Evolutionary conservation across 306 rosid genomes (phyloP).

Genomic region (Acacia confusa): DNA sequence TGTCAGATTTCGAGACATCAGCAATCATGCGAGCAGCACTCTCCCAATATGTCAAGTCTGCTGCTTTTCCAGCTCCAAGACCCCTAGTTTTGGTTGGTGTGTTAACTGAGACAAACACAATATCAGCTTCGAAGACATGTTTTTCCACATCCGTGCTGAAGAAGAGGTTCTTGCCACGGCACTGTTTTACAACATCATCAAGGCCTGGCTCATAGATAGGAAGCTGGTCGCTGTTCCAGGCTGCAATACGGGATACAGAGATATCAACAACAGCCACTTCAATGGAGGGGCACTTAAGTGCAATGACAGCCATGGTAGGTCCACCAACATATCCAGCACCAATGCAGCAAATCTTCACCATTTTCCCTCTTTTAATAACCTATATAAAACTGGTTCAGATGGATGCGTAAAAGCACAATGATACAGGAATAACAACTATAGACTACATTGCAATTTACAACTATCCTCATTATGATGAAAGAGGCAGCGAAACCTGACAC

Average conservation of each 20-base stretch:
- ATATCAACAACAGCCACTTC: conserved; percentile 95
- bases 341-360: conserved; percentile 99
- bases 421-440: not conserved
- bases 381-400: conserved; percentile 35
- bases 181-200: conserved; percentile 70
- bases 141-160: conserved; percentile 95
- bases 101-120: conserved; percentile 93
- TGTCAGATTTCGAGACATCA: conserved; percentile 83
- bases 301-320: conserved; percentile 98
- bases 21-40: conserved; percentile 98
- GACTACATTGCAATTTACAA: not conserved
- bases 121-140: conserved; percentile 82
- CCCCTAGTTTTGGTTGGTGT: conserved; percentile 90
- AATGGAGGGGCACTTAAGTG: conserved; percentile 82
- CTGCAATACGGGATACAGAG: conserved; percentile 70
- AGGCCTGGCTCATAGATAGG: conserved; percentile 99
- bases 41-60: conserved; percentile 96
- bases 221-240: conserved; percentile 95
- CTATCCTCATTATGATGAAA: conserved; percentile 1
- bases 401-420: conserved; percentile 30
- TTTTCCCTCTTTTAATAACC: conserved; percentile 52
- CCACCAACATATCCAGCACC: conserved; percentile 99
- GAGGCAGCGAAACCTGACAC: conserved; percentile 1
- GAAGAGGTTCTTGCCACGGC: conserved; percentile 92
- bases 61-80: conserved; percentile 95